These are phyloP conservation scores for Diutina pseudorugosa DNA, from an alignment of 1,139 yeast species.

Conservation along the genomic window DNA sequence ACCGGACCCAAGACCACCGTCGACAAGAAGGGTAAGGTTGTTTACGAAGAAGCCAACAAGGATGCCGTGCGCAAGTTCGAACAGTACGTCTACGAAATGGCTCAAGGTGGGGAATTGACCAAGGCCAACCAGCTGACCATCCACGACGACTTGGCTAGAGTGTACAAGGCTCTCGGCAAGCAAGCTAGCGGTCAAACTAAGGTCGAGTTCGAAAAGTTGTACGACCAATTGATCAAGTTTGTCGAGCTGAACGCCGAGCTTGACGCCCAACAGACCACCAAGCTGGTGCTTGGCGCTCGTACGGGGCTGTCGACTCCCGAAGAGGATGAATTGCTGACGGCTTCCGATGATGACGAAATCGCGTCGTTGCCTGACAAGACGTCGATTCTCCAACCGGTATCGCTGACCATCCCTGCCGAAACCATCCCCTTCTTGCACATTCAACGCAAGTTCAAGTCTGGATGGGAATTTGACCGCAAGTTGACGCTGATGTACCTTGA, in stretches of 20 bases:
- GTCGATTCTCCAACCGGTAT: constrained; percentile 60
- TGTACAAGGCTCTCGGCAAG: constrained; percentile 69
- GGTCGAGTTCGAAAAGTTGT: constrained; percentile 68
- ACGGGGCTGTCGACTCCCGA: constrained; percentile 29
- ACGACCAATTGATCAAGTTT: constrained; percentile 64
- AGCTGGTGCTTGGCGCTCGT: constrained; percentile 23
- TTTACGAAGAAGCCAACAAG: constrained; percentile 76
- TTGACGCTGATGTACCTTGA: constrained; percentile 73
- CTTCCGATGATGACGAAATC: constrained; percentile 49
- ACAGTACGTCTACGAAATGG: constrained; percentile 94
- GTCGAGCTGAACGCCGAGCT: constrained; percentile 62
- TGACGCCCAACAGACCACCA: constrained; percentile 34
- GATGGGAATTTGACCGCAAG: constrained; percentile 79
- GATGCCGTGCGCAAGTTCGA: constrained; percentile 89
- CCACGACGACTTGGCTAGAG: constrained; percentile 73
- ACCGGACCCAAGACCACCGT: constrained; percentile 90
- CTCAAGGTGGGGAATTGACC: constrained; percentile 84
- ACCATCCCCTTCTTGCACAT: constrained; percentile 92
- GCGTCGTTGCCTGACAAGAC: constrained; percentile 71
- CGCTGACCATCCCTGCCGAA: constrained; percentile 63
- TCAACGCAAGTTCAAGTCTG: constrained; percentile 60
- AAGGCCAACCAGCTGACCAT: constrained; percentile 47
- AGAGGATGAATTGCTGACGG: constrained; percentile 29
- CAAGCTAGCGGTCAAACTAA: constrained; percentile 58
- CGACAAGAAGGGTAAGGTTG: constrained; percentile 78